Base-by-base conservation (phyloP, 2,329 filamentous ascomycete species). In the Fusarium sp. region DNA sequence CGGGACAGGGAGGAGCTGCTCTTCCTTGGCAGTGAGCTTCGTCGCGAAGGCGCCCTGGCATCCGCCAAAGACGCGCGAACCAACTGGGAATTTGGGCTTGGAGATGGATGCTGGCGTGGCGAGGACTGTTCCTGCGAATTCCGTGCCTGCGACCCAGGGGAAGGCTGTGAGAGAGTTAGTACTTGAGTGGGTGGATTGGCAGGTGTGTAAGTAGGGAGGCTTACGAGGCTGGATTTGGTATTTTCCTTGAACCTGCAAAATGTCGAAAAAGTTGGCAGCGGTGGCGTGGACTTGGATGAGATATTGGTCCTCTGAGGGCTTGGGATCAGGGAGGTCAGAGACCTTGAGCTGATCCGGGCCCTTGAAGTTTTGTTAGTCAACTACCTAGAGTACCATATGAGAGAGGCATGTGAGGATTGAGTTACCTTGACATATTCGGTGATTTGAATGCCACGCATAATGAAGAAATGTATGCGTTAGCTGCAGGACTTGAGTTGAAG, bases 261-360 rank as follows among this genome's bases (percentile, higher is more conserved):
- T 90, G 75, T 98, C 94, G 80, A 97, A 98, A 84, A 98, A 98
- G 79, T 98, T 98, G 70, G 92, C 91, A 17, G 92, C 94, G 1
- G 90, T 85, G 42, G 94, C 92, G 76, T 92, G 91, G 70, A 98
- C 90, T 71, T 88, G 85, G 73, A 98, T 90, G 63, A 96, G 82
- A 75, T 97, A 98, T 78, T 97, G 87, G 71, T 90, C 80, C 29
- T 86, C 77, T 9, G 82, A 81, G 2, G 93, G 91, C 1, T 79
- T 78, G 1, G 92, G 93, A 49, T 93, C 91, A 15, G 92, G 87
- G 13, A 97, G 84, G 19, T 86, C 82, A 15, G 86, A 83, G 65
- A 96, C 89, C 60, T 80, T 84, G 75, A 98, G 91, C 72, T 95
- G 91, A 60, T 88, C 80, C 2, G 93, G 92, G 31, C 88, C 88